A percentile compares a stretch with the other conserved stretches of the same genome.
These are phyloP conservation scores for Xylogone sp. DNA, from an alignment of 2,329 filamentous ascomycete genomes.

Conservation along the genomic window DNA sequence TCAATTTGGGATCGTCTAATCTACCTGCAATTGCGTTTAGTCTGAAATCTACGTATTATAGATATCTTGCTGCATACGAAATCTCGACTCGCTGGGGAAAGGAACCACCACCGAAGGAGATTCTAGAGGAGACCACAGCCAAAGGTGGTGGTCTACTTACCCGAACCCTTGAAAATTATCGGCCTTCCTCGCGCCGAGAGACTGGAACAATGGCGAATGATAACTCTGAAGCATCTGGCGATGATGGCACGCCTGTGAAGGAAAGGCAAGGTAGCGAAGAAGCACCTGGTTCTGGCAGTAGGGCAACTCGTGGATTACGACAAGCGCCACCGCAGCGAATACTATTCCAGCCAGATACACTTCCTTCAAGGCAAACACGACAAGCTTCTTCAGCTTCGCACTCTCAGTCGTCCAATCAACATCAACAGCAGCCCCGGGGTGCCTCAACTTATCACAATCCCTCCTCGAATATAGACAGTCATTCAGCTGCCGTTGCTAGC, in stretches of 20 bases:
- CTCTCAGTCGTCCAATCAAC: constrained; percentile 20
- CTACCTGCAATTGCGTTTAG: constrained; percentile 81
- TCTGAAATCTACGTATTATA: constrained; percentile 86
- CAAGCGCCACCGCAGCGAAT: constrained; percentile 83
- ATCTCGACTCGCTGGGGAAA: constrained; percentile 73
- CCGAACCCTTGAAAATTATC: constrained; percentile 75
- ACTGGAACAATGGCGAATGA: constrained; percentile 44
- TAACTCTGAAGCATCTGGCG: constrained; percentile 56
- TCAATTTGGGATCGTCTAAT: constrained; percentile 71
- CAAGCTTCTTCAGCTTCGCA: constrained; percentile 45
- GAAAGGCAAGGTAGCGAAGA: constrained; percentile 47
- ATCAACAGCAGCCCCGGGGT: constrained; percentile 25
- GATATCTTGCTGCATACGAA: constrained; percentile 83
- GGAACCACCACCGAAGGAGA: constrained; percentile 83
- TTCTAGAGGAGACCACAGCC: constrained; percentile 72
- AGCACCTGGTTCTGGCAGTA: constrained; percentile 47
- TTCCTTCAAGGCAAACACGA: constrained; percentile 59
- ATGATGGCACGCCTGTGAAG: constrained; percentile 55
- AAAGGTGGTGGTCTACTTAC: constrained; percentile 78
- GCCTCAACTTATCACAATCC: constrained; percentile 46
- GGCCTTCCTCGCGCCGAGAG: constrained; percentile 38
- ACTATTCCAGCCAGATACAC: constrained; percentile 79
- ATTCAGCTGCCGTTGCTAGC: constrained; percentile 57
- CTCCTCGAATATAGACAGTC: constrained; percentile 49
- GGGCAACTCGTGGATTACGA: constrained; percentile 63